phyloP scores from a whole-genome alignment of 306 rosid genomes.

The Vigna angularis region DNA sequence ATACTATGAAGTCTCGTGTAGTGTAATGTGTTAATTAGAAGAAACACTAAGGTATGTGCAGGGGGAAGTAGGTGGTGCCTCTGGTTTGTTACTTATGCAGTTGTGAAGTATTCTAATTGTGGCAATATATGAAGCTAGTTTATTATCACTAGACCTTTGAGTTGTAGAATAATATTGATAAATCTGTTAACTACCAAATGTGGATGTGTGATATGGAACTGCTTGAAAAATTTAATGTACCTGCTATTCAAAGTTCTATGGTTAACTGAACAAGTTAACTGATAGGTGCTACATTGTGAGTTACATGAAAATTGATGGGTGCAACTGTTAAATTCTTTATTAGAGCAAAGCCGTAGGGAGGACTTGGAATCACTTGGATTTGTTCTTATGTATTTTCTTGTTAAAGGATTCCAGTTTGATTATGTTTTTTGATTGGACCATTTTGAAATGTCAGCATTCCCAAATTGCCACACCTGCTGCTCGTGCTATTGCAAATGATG shows the following conservation, averaged over 20 bases:
- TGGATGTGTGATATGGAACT: constrained; percentile 14
- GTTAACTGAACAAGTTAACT: not conserved
- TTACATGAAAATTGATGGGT: not conserved
- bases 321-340: constrained; percentile 22
- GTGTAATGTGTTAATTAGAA: not conserved
- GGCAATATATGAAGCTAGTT: constrained; percentile 36
- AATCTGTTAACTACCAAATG: constrained; percentile 15
- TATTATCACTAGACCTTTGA: constrained; percentile 21
- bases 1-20: not conserved
- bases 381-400: constrained; percentile 83
- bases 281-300: constrained; percentile 1
- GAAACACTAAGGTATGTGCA: no score
- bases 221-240: constrained; percentile 10
- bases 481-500: constrained; percentile 69
- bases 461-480: constrained; percentile 76
- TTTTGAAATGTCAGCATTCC: constrained; percentile 95
- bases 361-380: constrained; percentile 98
- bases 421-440: constrained; percentile 97
- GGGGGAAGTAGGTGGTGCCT: not conserved
- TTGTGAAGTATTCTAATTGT: not conserved
- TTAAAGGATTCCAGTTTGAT: constrained; percentile 94
- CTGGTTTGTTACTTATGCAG: constrained; percentile 30
- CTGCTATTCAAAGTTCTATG: not conserved
- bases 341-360: constrained; percentile 98
- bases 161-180: no score